Base-by-base conservation (phyloP, 208 protist species). In the Trypanosoma scelopori region DNA sequence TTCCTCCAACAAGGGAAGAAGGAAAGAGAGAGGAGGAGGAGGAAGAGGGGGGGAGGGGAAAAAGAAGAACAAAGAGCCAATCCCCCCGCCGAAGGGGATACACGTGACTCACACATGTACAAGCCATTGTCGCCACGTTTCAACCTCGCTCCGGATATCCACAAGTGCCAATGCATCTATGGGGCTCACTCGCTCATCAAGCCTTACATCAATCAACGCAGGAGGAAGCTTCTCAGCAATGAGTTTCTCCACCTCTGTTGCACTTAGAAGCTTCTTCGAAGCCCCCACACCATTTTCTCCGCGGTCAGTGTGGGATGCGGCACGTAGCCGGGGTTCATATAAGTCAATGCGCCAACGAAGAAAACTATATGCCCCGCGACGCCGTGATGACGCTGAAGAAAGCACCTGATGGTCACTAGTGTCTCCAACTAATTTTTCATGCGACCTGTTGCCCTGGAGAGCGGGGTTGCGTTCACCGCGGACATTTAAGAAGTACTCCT, bases 281-380 rank as follows among this genome's bases (percentile, higher is more conserved):
- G 62, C 47, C 25, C 42, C 32, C 51, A 66, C 51, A 28, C 62
- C 28, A 52, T 69, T 1, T n/a, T 57, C 62, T 51, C 55, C 52
- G 18, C 20, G 30, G 6, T 7, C 43, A 6, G 20, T 55, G 9
- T 41, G 51, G 0, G 39, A 46, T 22, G 28, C 32, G 15, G 63
- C 53, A 41, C 76, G 69, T 61, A 91, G 49, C 53, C 68, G 68
- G 43, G 79, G 74, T 43, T 76, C 57, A 69, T 84, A 84, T 12
- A 79, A 66, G 55, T 94, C 88, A 49, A 94, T 71, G 43, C 72
- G 79, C 88, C 88, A 94, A 20, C 79, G 70, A 55, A 94, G 68
- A 64, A 87, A 94, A 30, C 73, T 79, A 74, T 91, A 94, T 13
- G 64, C 65, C 7, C 81, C 81, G 5, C 84, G 79, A 48, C 84